A percentile compares a stretch with the other conserved stretches of the same genome.
Evolutionary conservation across 768 basidiomycete species (phyloP).

Genomic region (Hebeloma cylindrosporum): DNA sequence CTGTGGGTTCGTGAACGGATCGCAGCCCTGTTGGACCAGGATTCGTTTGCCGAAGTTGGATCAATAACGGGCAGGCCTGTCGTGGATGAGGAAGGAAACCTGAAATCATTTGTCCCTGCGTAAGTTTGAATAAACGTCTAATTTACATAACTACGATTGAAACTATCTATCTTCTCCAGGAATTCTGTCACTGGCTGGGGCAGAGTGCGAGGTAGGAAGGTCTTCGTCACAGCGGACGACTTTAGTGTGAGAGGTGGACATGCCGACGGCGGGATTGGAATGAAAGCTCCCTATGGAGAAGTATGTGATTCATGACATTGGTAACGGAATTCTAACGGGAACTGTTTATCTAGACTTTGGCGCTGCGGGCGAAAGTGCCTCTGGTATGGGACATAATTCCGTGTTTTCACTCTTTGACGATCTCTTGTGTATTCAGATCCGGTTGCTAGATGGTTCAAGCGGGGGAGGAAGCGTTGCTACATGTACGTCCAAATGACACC

Average conservation of each 20-base stretch:
- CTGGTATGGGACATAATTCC: constrained; percentile 25
- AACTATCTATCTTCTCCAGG: constrained; percentile 22
- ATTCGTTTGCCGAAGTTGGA: constrained; percentile 36
- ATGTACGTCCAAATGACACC: constrained; percentile 23
- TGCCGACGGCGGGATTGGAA: constrained; percentile 41
- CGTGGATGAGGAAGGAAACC: constrained; percentile 27
- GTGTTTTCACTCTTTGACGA: neutral
- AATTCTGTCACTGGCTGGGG: constrained; percentile 41
- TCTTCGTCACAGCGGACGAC: constrained; percentile 41
- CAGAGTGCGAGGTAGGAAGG: constrained; percentile 31
- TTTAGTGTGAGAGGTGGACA: constrained; percentile 44
- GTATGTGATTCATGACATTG: constrained; percentile 17
- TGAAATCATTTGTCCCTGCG: constrained; percentile 38
- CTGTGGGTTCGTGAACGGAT: constrained; percentile 44
- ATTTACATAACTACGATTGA: no score
- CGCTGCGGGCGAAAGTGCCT: constrained; percentile 35
- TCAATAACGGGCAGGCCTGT: constrained; percentile 37
- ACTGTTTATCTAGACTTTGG: constrained; percentile 26
- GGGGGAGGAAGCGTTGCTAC: constrained; percentile 42
- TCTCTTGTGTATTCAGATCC: constrained; percentile 27
- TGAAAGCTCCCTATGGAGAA: constrained; percentile 41
- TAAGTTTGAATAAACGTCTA: constrained; percentile 15
- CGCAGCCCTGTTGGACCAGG: constrained; percentile 30
- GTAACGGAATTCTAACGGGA: neutral
- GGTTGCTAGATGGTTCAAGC: constrained; percentile 42